Percentiles rank a stretch among this genome's conserved stretches.
phyloP scores from a whole-genome alignment of 495 filamentous ascomycete species.

The Tuber microsphaerosporum region DNA sequence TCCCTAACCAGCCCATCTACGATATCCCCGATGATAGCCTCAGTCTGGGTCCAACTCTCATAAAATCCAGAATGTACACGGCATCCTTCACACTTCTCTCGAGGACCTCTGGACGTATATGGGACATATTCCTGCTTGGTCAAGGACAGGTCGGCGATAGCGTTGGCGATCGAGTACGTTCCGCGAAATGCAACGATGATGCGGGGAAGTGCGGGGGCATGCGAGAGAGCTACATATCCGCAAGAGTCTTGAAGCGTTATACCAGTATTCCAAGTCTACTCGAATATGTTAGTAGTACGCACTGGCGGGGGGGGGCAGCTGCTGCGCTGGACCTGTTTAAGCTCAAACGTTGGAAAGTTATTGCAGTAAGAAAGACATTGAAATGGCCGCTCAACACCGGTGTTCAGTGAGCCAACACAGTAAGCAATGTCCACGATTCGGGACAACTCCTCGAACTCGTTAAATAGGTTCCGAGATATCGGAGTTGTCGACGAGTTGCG shows the following conservation, averaged over 20 bases:
- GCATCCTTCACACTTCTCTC: conserved; percentile 64
- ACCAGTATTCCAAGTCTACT: conserved; percentile 82
- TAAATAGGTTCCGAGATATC: conserved; percentile 62
- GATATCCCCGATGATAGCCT: conserved; percentile 23
- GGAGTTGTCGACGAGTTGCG: not conserved
- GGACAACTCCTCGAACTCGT: conserved; percentile 74
- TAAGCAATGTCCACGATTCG: conserved; percentile 91
- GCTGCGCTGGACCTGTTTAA: conserved; percentile 53
- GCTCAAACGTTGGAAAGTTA: conserved; percentile 70
- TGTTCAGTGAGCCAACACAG: conserved; percentile 70
- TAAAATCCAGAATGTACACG: conserved; percentile 90
- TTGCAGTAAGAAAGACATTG: conserved; percentile 72
- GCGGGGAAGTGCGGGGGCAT: conserved; percentile 51
- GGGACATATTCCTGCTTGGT: conserved; percentile 84
- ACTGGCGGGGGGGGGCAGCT: not conserved
- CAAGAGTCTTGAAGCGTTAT: conserved; percentile 80
- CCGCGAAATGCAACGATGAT: conserved; percentile 92
- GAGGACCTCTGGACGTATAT: conserved; percentile 55
- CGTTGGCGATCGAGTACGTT: conserved; percentile 86
- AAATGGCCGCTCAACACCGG: conserved; percentile 74
- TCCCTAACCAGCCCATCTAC: conserved; percentile 46
- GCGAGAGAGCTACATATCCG: conserved; percentile 84
- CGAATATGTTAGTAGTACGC: not conserved
- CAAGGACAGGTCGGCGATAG: conserved; percentile 78
- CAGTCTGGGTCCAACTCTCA: conserved; percentile 56